Evolutionary conservation across 495 filamentous ascomycete species (phyloP), one percentile per base, ranked within the genome.

Genomic region (Podospora conica): DNA sequence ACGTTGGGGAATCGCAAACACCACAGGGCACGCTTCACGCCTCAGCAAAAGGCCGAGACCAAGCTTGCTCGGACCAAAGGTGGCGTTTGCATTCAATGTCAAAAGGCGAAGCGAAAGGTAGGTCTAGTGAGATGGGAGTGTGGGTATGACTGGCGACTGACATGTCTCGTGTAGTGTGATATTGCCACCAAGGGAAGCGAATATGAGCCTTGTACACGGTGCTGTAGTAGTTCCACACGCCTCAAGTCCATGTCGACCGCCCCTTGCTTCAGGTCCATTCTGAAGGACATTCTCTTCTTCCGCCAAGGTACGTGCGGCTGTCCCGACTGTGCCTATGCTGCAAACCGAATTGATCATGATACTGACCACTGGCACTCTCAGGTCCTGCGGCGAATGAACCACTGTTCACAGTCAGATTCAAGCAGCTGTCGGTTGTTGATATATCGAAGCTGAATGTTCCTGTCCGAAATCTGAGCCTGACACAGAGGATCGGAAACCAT

Each of bases 321-420:
- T 58, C 15, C 27, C 11, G 23, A 28, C 48, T 53, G 24, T 24
- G 20, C 5, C 2, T 11, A 27, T 61, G 27, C 21, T 24, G 21
- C 53, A 10, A 28, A 58, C 20, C 20, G 15, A 6, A n/a, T 25
- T 9, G 5, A 24, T 15, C 18, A 58, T 28, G 21, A 1, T 3
- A 9, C 56, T 59, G 21, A 20, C 29, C 12, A 21, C 9, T 29
- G 5, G 29, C 57, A n/a, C 10, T 3, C 9, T 7, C 40, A 75
- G 73, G 74, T 5, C 74, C 74, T 2, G 72, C 74, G 1, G 21
- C 60, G 22, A 76, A 74, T 61, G 74, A 74, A 31, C 74, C 74
- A 12, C 55, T 76, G 6, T 74, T 70, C 58, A 74, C 67, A 25
- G 27, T 29, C 5, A 68, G 73, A 1, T 20, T 31, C 31, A 54